phyloP scores from a whole-genome alignment of 2,329 filamentous ascomycete genomes.

The Phialophora verrucosa region DNA sequence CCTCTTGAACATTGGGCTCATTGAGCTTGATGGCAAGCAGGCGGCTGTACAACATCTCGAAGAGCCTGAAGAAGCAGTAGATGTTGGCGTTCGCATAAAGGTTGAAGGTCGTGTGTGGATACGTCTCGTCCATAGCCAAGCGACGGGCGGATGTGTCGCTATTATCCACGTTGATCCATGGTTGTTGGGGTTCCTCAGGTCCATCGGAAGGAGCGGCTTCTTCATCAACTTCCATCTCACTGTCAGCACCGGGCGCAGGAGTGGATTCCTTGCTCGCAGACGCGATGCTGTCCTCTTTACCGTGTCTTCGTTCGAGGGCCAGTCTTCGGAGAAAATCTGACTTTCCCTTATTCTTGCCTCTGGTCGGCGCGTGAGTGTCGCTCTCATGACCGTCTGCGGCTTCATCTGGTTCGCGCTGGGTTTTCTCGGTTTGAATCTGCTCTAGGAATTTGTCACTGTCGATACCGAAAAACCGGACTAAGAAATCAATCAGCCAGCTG shows the following conservation, averaged over 20 bases:
- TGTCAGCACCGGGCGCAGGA: conserved; percentile 52
- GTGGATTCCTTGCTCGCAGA: conserved; percentile 87
- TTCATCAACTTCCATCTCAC: conserved; percentile 61
- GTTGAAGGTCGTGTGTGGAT: conserved; percentile 80
- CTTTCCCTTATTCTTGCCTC: conserved; percentile 76
- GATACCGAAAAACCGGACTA: conserved; percentile 77
- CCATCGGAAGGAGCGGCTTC: conserved; percentile 67
- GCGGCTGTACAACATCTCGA: conserved; percentile 87
- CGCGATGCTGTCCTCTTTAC: conserved; percentile 79
- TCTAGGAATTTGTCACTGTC: conserved; percentile 71
- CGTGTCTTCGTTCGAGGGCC: conserved; percentile 78
- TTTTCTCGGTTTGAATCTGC: conserved; percentile 61
- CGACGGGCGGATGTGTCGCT: conserved; percentile 63
- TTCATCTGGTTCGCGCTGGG: conserved; percentile 75
- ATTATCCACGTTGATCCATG: conserved; percentile 63
- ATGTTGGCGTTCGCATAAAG: conserved; percentile 91
- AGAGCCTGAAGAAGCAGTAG: conserved; percentile 92
- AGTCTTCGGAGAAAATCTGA: conserved; percentile 79
- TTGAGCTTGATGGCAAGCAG: conserved; percentile 82
- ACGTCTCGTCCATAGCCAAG: conserved; percentile 77
- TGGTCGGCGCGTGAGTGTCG: conserved; percentile 72
- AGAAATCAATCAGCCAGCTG: conserved; percentile 77
- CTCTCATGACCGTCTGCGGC: conserved; percentile 69
- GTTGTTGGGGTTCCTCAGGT: conserved; percentile 41
- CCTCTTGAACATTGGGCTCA: conserved; percentile 72